Evolutionary conservation across 2,329 filamentous ascomycete species (phyloP), one percentile per base, ranked within the genome.

Genomic region (Paecilomyces fulvus): DNA sequence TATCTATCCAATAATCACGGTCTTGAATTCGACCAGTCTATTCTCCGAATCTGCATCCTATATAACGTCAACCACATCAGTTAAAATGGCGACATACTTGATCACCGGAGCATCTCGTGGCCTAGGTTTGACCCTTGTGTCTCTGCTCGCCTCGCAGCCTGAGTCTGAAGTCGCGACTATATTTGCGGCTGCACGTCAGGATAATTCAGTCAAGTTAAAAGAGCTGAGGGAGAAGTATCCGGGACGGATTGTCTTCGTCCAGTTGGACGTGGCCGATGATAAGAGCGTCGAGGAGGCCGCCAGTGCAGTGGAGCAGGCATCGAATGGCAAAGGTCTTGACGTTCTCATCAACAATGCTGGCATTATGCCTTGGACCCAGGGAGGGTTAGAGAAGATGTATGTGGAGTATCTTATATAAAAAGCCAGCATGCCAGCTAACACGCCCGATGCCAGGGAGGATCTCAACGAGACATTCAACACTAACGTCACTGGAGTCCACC

Each of bases 401-500:
- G 55, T 7, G 55, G 12, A 31, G 3, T 55, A 10, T 37, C 10
- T 33, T 1, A 21, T 55, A 9, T 0, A 1, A 8, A 43, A 20
- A 23, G 17, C 12, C 49, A 54, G 25, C 4, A 25, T 58, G 23
- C 55, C 46, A 49, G 9, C 52, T 33, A 17, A 43, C 9, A 43
- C 5, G 2, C 4, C 12, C 9, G 8, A 43, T 6, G 17, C 5
- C 21, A 71, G 67, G 67, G 67, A 77, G 0, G 67, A 74, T 0
- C 72, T 75, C 58, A 65, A 61, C 7, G 63, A 70, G 10, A 70
- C 69, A 0, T 74, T 79, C 56, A 63, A 68, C 7, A 68, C 70
- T 3, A 80, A 80, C 25, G 75, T 78, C 5, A 64, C 70, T 11
- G 66, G 68, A 3, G 65, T 70, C 0, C 77, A 79, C 51, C 60